Conservation (phyloP, 2,329 filamentous ascomycete species). For the Colletotrichum coccodes region DNA sequence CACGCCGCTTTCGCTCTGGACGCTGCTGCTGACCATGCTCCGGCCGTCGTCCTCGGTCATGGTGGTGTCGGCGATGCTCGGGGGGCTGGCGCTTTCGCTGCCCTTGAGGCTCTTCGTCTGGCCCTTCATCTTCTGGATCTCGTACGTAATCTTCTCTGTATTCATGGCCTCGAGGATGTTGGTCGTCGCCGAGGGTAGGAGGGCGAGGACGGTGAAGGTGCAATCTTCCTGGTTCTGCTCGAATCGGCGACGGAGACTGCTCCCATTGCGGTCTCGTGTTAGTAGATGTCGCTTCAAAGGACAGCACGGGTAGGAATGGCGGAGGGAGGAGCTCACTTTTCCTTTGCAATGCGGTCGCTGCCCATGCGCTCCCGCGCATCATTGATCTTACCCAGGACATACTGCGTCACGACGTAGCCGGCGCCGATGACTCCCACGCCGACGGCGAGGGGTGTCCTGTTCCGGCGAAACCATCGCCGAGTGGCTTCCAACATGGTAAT, state of each 20-base stretch:
- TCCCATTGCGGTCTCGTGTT: neutral
- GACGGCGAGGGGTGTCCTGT: slow-evolving; percentile 89
- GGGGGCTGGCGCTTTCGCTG: slow-evolving; percentile 56
- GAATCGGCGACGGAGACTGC: slow-evolving; percentile 90
- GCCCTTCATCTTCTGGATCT: slow-evolving; percentile 92
- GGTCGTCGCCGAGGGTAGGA: slow-evolving; percentile 90
- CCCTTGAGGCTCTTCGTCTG: slow-evolving; percentile 61
- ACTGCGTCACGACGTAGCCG: slow-evolving; percentile 92
- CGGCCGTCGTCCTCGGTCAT: slow-evolving; percentile 84
- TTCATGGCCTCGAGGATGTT: slow-evolving; percentile 89
- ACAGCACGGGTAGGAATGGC: neutral
- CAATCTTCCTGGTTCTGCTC: slow-evolving; percentile 99
- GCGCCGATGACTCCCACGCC: slow-evolving; percentile 88
- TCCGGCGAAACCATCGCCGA: slow-evolving; percentile 91
- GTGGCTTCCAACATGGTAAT: slow-evolving; percentile 72
- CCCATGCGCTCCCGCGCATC: slow-evolving; percentile 97
- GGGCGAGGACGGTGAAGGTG: slow-evolving; percentile 95
- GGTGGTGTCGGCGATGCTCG: slow-evolving; percentile 75
- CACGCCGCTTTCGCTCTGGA: slow-evolving; percentile 84
- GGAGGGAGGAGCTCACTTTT: slow-evolving; percentile 77
- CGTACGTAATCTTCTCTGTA: slow-evolving; percentile 91
- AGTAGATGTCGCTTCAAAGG: neutral
- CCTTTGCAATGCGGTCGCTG: slow-evolving; percentile 93
- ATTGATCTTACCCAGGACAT: slow-evolving; percentile 89
- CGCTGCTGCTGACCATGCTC: slow-evolving; percentile 71